phyloP scores from a whole-genome alignment of 2,329 filamentous ascomycete species.

The Nemania diffusa region DNA sequence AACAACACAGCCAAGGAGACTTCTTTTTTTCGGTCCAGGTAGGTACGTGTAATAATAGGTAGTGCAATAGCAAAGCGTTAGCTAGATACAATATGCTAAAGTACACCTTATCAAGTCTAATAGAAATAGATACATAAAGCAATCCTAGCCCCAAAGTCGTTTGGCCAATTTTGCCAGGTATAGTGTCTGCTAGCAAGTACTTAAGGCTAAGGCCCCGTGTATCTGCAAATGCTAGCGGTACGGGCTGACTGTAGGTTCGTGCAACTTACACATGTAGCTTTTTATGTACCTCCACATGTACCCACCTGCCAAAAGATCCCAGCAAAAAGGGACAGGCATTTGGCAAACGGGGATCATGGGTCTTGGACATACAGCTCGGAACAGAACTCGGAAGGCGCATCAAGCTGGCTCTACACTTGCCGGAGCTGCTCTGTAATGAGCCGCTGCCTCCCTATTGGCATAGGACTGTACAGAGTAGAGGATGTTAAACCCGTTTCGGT shows the following conservation, averaged over 20 bases:
- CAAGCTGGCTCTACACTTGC: no score
- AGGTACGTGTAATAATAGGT: constrained; percentile 26
- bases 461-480: no score
- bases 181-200: constrained; percentile 21
- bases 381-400: no score
- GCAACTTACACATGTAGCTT: constrained; percentile 33
- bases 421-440: no score
- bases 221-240: constrained; percentile 38
- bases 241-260: constrained; percentile 39
- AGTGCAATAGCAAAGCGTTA: constrained; percentile 9
- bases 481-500: no score
- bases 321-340: constrained; percentile 19
- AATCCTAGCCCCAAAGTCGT: constrained; percentile 14
- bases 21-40: constrained; percentile 20
- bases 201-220: constrained; percentile 29
- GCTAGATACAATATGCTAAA: constrained; percentile 12
- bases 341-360: constrained; percentile 23
- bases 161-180: constrained; percentile 29
- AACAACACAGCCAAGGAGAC: no score
- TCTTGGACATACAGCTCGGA: no score
- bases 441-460: no score
- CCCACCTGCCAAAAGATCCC: constrained; percentile 33
- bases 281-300: constrained; percentile 21
- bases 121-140: constrained; percentile 27
- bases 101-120: constrained; percentile 18